Conservation (phyloP, 768 basidiomycete species). For the Rhodotorula kratochvilovae region DNA sequence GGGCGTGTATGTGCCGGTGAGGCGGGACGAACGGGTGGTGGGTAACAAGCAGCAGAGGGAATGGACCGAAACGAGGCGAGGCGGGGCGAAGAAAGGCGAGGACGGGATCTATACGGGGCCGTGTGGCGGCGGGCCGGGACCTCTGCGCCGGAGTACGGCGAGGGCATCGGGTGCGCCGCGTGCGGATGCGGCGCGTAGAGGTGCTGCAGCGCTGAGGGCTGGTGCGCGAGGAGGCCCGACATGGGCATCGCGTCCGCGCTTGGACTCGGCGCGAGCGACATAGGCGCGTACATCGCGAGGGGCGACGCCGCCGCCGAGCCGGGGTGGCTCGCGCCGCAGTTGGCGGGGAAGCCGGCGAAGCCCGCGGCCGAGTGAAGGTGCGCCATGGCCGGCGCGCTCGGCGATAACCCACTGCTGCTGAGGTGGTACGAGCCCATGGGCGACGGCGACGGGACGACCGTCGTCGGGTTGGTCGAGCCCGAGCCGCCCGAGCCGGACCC, state of each 20-base stretch:
- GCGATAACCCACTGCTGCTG: background rate
- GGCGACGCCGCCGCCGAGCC: background rate
- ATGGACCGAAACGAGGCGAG: background rate
- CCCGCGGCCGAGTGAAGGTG: background rate
- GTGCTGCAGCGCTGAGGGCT: constrained; percentile 1
- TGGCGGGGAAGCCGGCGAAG: background rate
- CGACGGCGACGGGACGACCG: background rate
- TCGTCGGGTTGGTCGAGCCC: constrained; percentile 15
- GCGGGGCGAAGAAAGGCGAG: background rate
- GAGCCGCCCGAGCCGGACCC: background rate
- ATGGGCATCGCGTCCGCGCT: background rate
- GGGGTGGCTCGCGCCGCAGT: too few relatives aligned
- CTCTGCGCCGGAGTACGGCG: background rate
- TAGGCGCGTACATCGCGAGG: background rate
- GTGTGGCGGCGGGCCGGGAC: background rate
- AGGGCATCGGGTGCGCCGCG: background rate
- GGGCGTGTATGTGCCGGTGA: too few relatives aligned
- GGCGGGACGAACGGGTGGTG: too few relatives aligned
- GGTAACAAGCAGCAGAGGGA: background rate
- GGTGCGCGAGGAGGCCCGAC: background rate
- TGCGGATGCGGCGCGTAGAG: background rate
- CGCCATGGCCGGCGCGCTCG: background rate
- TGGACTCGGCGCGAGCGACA: too few relatives aligned
- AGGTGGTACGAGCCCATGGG: background rate
- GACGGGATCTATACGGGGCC: background rate